Base-by-base conservation (phyloP, 768 basidiomycete genomes). In the Asterophora lycoperdoides region DNA sequence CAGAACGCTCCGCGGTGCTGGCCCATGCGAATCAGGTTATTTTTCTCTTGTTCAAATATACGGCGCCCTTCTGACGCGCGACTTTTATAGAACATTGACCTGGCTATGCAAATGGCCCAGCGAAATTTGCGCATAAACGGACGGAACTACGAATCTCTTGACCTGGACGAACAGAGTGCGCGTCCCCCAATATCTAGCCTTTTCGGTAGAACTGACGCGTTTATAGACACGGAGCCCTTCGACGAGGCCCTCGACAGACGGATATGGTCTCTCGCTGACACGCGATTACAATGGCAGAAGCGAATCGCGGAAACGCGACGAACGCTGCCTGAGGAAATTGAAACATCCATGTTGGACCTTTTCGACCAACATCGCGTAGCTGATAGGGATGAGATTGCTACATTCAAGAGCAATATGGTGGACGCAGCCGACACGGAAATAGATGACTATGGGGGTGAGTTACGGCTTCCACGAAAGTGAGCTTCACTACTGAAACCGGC, bases 221-320 rank as follows among this genome's bases (percentile, higher is more conserved):
- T 9, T 42, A n/a, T 53, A 85, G 83, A 82, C 37, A 79, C 81
- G 56, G 89, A 93, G 59, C 76, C 81, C 2, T 95, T 93, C 63
- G 90, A 95, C 59, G 91, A 95, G 65, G 81, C 80, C 2, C 77
- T 95, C 28, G 92, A 94, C 62, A 71, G 88, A 42, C 79, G 79
- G 38, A 85, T 93, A 38, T 91, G 86, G 85, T 84, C 85, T 1
- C 65, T 93, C 15, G 82, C 86, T 35, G 80, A 85, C 54, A 86
- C 86, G 41, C 73, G 84, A 26, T 67, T 91, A 44, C 77, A 84
- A 54, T 89, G 81, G 81, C 83, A 91, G 60, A 81, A 79, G 52
- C 76, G 83, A 48, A 76, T 89, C 33, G 83, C 85, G 18, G 77
- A 78, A 41, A 79, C 78, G 49, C 76, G 91, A 39, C 81, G 86